Percentiles rank a stretch among this genome's conserved stretches.
phyloP scores from a whole-genome alignment of 495 filamentous ascomycete species.

The Aspergillus cavernicola region DNA sequence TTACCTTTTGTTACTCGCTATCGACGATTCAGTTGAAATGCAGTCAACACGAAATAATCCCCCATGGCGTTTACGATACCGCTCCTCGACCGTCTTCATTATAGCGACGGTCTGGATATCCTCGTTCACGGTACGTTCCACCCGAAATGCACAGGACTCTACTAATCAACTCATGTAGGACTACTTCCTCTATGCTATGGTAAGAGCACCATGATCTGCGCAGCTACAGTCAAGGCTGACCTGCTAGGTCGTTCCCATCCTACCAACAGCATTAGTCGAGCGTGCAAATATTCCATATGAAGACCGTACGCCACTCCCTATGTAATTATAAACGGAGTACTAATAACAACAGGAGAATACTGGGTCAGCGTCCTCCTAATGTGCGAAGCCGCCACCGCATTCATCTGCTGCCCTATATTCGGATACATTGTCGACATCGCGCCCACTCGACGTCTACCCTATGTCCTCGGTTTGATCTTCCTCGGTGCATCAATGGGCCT shows the following conservation, averaged over 20 bases:
- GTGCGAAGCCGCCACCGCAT: constrained; percentile 54
- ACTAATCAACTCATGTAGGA: constrained; percentile 28
- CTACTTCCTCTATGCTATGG: constrained; percentile 41
- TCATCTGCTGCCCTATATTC: constrained; percentile 53
- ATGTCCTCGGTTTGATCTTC: constrained; percentile 53
- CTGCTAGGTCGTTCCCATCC: constrained; percentile 52
- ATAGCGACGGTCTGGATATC: constrained; percentile 57
- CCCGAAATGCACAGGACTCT: constrained; percentile 34
- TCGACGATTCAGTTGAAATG: neutral
- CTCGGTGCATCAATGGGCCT: constrained; percentile 55
- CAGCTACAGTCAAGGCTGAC: neutral
- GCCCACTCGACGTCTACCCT: constrained; percentile 48
- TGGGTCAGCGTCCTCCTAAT: constrained; percentile 51
- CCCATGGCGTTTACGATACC: constrained; percentile 47
- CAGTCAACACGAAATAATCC: constrained; percentile 10
- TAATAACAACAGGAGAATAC: constrained; percentile 24
- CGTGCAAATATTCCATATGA: constrained; percentile 48
- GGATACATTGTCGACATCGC: constrained; percentile 54
- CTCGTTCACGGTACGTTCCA: constrained; percentile 56
- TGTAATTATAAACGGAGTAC: neutral
- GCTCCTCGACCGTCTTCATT: constrained; percentile 60
- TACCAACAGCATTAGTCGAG: constrained; percentile 56
- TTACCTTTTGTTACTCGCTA: too few species aligned
- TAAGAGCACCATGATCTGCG: constrained; percentile 8
- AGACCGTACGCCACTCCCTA: constrained; percentile 44